Base-by-base conservation (phyloP, 1,284 basidiomycete species). In the Tetrapyrgos nigripes region DNA sequence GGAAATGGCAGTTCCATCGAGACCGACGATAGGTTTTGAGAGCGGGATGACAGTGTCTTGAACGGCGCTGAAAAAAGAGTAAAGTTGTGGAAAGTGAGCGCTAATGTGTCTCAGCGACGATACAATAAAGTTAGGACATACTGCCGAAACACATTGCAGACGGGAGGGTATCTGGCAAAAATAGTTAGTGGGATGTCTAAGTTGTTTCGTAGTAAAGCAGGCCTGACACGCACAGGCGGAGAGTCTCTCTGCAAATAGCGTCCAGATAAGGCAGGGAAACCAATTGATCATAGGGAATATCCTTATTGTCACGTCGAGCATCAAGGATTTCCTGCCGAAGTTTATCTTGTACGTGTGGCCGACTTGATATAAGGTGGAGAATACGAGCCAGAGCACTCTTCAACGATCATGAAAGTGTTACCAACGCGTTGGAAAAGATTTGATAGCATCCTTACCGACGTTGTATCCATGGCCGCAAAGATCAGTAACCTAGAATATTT, bases 201-300 rank as follows among this genome's bases (percentile, higher is more conserved):
- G 21, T 3, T 9, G 19, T 27, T 45, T 3, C 4, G 24, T 27
- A 4, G n/a, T 23, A 24, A 27, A n/a, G 21, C 11, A 31, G 9
- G 21, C 21, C 46, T 26, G 37, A 23, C 13, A 60, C 69, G 50
- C 47, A 72, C 66, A 76, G 53, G 46, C 75, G n/a, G n/a, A n/a
- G 62, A 2, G 74, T 75, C 58, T 77, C 74, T 14, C 71, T 64
- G 45, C 68, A 67, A 24, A 76, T 62, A 2, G 73, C 73, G 57
- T 78, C 76, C 44, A 78, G 62, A 57, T 71, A 73, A 0, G 76
- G 74, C 1, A 78, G 64, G 3, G 62, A 64, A 8, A 70, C 63
- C 3, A 78, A 53, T n/a, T 64, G 62, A 26, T 77, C 70, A 46
- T 72, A 74, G 9, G 54, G 35, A 3, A 73, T 37, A n/a, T 68